These are phyloP conservation scores for Penicillium janthinellum DNA, from an alignment of 2,329 filamentous ascomycete genomes.

Conservation along the genomic window DNA sequence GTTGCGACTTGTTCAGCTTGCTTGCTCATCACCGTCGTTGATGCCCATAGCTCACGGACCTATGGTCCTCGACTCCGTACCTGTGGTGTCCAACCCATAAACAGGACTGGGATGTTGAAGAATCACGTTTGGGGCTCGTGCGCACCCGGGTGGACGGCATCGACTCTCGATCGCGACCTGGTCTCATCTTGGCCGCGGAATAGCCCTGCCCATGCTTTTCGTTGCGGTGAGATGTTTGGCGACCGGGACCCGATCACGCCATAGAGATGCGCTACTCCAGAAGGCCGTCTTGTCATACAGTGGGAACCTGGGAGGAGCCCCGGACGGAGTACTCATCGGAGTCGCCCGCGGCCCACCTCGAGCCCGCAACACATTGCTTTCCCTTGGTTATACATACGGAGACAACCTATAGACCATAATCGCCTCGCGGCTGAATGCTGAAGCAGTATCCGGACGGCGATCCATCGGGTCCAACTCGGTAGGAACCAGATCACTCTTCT, in stretches of 20 bases:
- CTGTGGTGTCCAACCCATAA: background rate
- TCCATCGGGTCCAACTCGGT: constrained; percentile 2
- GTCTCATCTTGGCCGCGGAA: background rate
- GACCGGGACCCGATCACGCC: constrained; percentile 9
- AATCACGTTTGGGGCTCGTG: constrained; percentile 12
- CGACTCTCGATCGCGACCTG: background rate
- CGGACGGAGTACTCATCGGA: background rate
- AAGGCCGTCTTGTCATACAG: background rate
- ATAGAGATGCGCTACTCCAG: background rate
- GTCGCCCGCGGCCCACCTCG: constrained; percentile 8
- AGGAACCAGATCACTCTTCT: background rate
- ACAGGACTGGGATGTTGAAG: constrained; percentile 4
- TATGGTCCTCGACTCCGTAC: background rate
- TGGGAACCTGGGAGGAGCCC: background rate
- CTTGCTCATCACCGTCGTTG: background rate
- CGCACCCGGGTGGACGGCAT: constrained; percentile 1
- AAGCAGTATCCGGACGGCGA: constrained; percentile 5
- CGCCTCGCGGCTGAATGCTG: background rate
- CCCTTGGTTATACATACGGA: background rate
- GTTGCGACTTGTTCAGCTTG: background rate
- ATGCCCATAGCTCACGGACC: background rate
- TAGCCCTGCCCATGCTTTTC: background rate
- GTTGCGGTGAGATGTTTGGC: constrained; percentile 9
- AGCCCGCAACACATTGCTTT: background rate
- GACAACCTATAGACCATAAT: background rate